phyloP scores from a whole-genome alignment of 768 basidiomycete genomes.

The Suillus occidentalis region DNA sequence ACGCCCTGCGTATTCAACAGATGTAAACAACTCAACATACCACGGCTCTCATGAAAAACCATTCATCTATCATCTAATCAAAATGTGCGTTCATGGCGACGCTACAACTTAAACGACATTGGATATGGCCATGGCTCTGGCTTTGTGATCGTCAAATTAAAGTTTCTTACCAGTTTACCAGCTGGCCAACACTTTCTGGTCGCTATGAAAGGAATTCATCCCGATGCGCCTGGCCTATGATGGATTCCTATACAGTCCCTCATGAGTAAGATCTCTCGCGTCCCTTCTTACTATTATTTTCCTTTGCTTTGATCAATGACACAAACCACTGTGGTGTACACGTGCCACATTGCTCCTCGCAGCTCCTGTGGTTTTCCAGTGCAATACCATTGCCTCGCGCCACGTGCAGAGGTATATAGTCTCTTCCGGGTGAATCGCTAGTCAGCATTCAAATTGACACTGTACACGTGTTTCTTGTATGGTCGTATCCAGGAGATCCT shows the following conservation, averaged over 20 bases:
- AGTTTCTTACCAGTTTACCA: not conserved
- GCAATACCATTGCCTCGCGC: not conserved
- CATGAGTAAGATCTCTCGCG: not conserved
- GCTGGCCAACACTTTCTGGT: not conserved
- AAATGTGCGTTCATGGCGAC: not conserved
- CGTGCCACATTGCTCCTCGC: conserved; percentile 17
- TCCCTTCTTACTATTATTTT: no score
- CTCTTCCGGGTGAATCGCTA: not conserved
- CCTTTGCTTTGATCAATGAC: not conserved
- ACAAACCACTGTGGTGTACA: conserved; percentile 3
- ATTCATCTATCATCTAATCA: no score
- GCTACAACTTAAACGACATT: not conserved
- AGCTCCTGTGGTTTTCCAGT: conserved; percentile 26
- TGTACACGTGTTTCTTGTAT: not conserved
- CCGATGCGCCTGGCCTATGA: no score
- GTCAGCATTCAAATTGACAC: not conserved
- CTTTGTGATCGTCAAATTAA: not conserved
- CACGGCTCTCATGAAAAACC: no score
- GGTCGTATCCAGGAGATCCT: not conserved
- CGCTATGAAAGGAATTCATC: not conserved
- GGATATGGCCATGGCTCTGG: not conserved
- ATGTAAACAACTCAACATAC: no score
- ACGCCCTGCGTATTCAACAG: no score
- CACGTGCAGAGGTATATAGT: not conserved
- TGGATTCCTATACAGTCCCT: no score